phyloP scores from a whole-genome alignment of 2,329 filamentous ascomycete genomes.

The Fusarium burgessii region DNA sequence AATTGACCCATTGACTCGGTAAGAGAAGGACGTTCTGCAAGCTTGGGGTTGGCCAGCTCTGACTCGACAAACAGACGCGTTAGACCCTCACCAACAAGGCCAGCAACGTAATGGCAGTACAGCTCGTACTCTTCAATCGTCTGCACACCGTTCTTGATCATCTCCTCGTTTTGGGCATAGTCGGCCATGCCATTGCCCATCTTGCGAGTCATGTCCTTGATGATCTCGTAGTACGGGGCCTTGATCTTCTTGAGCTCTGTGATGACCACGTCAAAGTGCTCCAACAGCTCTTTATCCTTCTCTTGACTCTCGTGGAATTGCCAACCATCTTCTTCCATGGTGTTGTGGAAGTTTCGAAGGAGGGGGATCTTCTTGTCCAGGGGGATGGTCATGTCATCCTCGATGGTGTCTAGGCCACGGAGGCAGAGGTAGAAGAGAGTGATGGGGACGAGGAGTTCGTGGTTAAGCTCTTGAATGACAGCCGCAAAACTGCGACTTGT shows the following conservation, averaged over 20 bases:
- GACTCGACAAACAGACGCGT: conserved; percentile 91
- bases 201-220: conserved; percentile 90
- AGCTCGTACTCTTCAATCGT: conserved; percentile 91
- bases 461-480: conserved; percentile 96
- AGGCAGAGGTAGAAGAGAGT: conserved; percentile 93
- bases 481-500: conserved; percentile 94
- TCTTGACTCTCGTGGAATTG: conserved; percentile 90
- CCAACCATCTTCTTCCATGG: conserved; percentile 88
- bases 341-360: conserved; percentile 82
- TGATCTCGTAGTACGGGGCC: conserved; percentile 83
- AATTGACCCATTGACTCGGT: conserved; percentile 98
- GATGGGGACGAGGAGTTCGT: conserved; percentile 90
- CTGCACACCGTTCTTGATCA: conserved; percentile 82
- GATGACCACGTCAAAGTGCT: conserved; percentile 90
- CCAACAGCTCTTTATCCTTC: conserved; percentile 92
- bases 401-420: conserved; percentile 95
- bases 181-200: conserved; percentile 99
- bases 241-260: conserved; percentile 90
- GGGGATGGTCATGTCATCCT: conserved; percentile 96
- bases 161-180: conserved; percentile 86
- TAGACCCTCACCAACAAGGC: conserved; percentile 93
- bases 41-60: conserved; percentile 85
- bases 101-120: conserved; percentile 99
- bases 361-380: conserved; percentile 86
- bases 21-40: conserved; percentile 82